Evolutionary conservation across 2,329 filamentous ascomycete genomes (phyloP).

Genomic region (Exophiala xenobiotica): DNA sequence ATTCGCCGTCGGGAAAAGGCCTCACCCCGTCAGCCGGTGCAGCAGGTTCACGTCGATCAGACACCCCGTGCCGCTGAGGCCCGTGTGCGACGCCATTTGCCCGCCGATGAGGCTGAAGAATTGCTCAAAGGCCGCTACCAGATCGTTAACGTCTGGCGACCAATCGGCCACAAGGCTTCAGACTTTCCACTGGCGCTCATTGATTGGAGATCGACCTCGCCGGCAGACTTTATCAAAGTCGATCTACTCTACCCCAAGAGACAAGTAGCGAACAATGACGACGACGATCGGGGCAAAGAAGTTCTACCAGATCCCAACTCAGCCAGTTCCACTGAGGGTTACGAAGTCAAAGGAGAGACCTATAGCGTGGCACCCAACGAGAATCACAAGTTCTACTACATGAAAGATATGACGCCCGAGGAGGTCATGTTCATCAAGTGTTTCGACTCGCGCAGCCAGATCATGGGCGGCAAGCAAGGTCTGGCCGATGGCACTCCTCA

Average conservation of each 20-base stretch:
- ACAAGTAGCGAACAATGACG: constrained; percentile 50
- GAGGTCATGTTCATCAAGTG: constrained; percentile 58
- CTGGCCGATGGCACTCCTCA: constrained; percentile 53
- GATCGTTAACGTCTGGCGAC: constrained; percentile 71
- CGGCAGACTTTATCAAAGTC: constrained; percentile 59
- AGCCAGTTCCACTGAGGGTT: constrained; percentile 55
- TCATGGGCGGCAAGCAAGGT: constrained; percentile 40
- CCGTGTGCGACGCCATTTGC: constrained; percentile 62
- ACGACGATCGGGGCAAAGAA: constrained; percentile 61
- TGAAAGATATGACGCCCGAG: constrained; percentile 64
- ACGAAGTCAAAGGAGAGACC: constrained; percentile 64
- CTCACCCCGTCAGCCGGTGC: constrained; percentile 63
- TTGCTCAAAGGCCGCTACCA: constrained; percentile 61
- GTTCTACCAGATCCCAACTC: constrained; percentile 50
- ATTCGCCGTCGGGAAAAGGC: constrained; percentile 58
- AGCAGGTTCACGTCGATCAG: constrained; percentile 71
- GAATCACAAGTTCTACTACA: constrained; percentile 62
- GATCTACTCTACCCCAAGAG: constrained; percentile 62
- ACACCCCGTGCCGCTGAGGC: constrained; percentile 61
- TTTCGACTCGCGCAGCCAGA: constrained; percentile 50
- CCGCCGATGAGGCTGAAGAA: constrained; percentile 55
- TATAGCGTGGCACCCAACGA: constrained; percentile 59
- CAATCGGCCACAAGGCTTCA: constrained; percentile 62
- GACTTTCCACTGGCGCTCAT: constrained; percentile 69
- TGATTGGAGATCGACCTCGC: constrained; percentile 60